These are phyloP conservation scores for Euphorbia tirucalli DNA, from an alignment of 345 rosid genomes.

Conservation along the genomic window DNA sequence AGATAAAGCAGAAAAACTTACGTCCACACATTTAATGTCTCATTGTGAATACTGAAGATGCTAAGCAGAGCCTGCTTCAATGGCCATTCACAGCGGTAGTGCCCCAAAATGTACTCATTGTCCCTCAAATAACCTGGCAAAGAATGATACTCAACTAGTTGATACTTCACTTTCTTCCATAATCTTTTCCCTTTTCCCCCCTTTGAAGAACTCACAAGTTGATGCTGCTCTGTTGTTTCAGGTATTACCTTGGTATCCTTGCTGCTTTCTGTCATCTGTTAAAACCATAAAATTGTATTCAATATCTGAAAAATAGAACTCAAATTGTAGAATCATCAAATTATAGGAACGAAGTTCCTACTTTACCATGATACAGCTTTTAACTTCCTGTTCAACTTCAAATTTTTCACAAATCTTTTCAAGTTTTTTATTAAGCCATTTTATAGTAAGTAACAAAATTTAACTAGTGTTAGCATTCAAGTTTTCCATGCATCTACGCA, in stretches of 20 bases:
- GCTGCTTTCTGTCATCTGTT: neutral
- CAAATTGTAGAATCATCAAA: too few relatives aligned
- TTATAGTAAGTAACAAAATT: neutral
- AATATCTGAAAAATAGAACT: neutral
- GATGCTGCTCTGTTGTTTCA: neutral
- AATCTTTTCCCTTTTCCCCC: slow-evolving; percentile 68
- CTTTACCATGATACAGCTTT: neutral
- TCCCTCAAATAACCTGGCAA: slow-evolving; percentile 82
- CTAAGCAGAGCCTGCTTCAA: slow-evolving; percentile 81
- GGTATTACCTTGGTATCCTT: neutral
- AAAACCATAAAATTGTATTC: neutral
- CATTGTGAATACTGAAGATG: slow-evolving; percentile 79
- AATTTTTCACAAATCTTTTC: neutral
- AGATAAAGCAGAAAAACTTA: slow-evolving; percentile 30
- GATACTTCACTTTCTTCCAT: slow-evolving; percentile 88
- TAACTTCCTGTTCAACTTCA: neutral
- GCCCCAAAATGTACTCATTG: slow-evolving; percentile 77
- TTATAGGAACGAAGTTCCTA: neutral
- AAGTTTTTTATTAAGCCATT: too few relatives aligned
- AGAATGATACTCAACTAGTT: slow-evolving; percentile 82
- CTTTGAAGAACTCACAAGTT: slow-evolving; percentile 20
- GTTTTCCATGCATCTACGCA: neutral
- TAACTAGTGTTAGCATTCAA: neutral
- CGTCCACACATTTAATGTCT: slow-evolving; percentile 98
- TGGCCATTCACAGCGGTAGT: slow-evolving; percentile 92